Percentiles rank a stretch among this genome's conserved stretches.
Conservation (phyloP, 495 filamentous ascomycete species). For the Xanthoparmelia taractica region DNA sequence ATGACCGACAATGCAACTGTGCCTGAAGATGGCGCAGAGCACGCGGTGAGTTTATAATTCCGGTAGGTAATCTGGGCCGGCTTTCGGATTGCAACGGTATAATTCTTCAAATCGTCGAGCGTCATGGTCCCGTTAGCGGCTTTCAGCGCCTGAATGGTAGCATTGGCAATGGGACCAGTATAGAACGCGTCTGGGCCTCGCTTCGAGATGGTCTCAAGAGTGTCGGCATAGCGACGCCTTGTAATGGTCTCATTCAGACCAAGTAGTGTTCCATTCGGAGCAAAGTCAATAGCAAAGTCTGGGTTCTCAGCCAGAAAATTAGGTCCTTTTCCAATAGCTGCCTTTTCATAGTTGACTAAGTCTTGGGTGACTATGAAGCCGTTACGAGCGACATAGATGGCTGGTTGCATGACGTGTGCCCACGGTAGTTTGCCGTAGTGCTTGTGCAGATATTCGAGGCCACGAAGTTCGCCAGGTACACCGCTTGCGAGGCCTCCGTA, state of each 20-base stretch:
- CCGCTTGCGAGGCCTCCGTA: slow-evolving; percentile 65
- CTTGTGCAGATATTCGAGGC: slow-evolving; percentile 66
- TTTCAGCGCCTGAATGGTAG: slow-evolving; percentile 60
- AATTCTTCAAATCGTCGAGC: slow-evolving; percentile 63
- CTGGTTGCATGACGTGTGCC: slow-evolving; percentile 60
- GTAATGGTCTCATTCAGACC: slow-evolving; percentile 68
- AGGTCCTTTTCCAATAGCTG: slow-evolving; percentile 30
- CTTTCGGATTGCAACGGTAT: slow-evolving; percentile 54
- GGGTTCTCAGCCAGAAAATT: slow-evolving; percentile 67
- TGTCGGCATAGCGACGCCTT: slow-evolving; percentile 67
- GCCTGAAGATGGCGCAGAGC: slow-evolving; percentile 67
- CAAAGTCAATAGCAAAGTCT: slow-evolving; percentile 79
- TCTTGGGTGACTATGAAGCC: slow-evolving; percentile 69
- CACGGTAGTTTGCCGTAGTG: slow-evolving; percentile 66
- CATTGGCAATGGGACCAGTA: slow-evolving; percentile 59
- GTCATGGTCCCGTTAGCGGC: slow-evolving; percentile 72
- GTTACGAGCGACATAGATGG: slow-evolving; percentile 62
- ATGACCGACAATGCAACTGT: slow-evolving; percentile 62
- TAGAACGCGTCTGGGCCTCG: slow-evolving; percentile 71
- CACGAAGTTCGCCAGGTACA: slow-evolving; percentile 75
- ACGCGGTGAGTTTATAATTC: slow-evolving; percentile 57
- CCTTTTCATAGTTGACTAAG: slow-evolving; percentile 59
- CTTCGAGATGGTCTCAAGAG: slow-evolving; percentile 64
- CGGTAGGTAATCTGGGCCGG: slow-evolving; percentile 62
- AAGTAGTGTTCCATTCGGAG: slow-evolving; percentile 66